A percentile compares a stretch with the other conserved stretches of the same genome.
These are phyloP conservation scores for Cornus controversa DNA, from an alignment of 148 eudicot genomes.

Conservation along the genomic window DNA sequence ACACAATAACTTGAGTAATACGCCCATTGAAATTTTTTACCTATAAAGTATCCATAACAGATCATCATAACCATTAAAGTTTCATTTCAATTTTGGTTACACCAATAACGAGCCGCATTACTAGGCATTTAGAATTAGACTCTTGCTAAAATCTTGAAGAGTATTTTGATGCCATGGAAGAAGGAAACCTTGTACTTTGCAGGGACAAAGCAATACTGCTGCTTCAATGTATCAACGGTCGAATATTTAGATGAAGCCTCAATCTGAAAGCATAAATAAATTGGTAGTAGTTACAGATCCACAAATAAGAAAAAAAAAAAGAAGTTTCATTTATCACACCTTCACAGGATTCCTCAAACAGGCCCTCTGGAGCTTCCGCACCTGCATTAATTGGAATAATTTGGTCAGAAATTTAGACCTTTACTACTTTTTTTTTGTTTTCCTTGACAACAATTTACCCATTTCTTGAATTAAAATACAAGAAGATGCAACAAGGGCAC, in stretches of 20 bases:
- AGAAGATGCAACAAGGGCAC: too few relatives aligned
- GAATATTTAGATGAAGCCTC: conserved; percentile 80
- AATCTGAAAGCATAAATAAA: conserved; percentile 43
- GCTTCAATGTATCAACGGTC: conserved; percentile 83
- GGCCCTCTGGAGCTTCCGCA: conserved; percentile 83
- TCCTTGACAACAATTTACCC: not conserved
- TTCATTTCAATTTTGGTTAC: not conserved
- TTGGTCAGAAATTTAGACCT: conserved; percentile 13
- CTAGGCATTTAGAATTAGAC: not conserved
- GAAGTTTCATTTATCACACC: conserved; percentile 37
- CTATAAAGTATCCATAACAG: not conserved
- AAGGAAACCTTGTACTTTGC: conserved; percentile 68
- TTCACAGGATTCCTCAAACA: conserved; percentile 86
- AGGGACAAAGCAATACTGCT: conserved; percentile 68
- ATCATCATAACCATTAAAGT: not conserved
- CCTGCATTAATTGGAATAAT: conserved; percentile 42
- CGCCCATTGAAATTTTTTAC: not conserved
- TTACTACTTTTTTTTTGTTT: not conserved
- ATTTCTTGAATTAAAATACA: not conserved
- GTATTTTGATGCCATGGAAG: not conserved
- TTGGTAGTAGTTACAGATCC: not conserved
- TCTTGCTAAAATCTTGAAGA: not conserved
- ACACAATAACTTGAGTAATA: too few relatives aligned
- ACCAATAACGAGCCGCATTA: not conserved
- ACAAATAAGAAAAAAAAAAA: not conserved